A percentile compares a stretch with the other conserved stretches of the same genome.
Evolutionary conservation across 106 monocot genomes (phyloP).

Genomic region (Agapanthus africanus): DNA sequence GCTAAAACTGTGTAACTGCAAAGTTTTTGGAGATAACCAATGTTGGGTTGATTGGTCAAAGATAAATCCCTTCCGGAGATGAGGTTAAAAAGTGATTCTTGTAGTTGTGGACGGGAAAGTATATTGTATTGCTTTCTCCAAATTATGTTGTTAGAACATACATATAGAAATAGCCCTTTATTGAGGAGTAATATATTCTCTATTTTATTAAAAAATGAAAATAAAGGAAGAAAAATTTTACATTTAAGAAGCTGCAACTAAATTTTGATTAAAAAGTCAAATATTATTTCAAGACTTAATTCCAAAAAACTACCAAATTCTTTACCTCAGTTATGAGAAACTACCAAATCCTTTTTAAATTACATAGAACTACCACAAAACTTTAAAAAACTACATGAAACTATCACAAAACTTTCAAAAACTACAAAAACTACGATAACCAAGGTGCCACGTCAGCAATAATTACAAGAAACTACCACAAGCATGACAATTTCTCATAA

Average conservation of each 20-base stretch:
- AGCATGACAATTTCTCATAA: not conserved
- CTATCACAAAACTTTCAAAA: too few species aligned
- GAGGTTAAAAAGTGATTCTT: not conserved
- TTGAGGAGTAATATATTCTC: not conserved
- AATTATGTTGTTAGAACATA: not conserved
- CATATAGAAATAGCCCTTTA: not conserved
- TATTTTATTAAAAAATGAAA: not conserved
- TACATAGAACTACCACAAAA: too few species aligned
- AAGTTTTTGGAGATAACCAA: not conserved
- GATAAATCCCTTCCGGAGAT: not conserved
- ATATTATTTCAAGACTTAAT: not conserved
- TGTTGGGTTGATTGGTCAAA: not conserved
- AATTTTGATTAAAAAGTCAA: too few species aligned
- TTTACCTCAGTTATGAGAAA: too few species aligned
- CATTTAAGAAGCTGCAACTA: not conserved
- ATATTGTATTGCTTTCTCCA: not conserved
- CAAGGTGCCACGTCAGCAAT: too few species aligned
- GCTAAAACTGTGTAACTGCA: not conserved
- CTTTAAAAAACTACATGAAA: too few species aligned
- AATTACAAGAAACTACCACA: too few species aligned
- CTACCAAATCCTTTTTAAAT: too few species aligned
- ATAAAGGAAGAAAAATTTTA: not conserved
- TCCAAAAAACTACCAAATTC: too few species aligned
- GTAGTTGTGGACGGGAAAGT: not conserved
- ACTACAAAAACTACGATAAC: too few species aligned